These are phyloP conservation scores for Globisporangium middletonii DNA, from an alignment of 352 stramenopile genomes.

Conservation along the genomic window DNA sequence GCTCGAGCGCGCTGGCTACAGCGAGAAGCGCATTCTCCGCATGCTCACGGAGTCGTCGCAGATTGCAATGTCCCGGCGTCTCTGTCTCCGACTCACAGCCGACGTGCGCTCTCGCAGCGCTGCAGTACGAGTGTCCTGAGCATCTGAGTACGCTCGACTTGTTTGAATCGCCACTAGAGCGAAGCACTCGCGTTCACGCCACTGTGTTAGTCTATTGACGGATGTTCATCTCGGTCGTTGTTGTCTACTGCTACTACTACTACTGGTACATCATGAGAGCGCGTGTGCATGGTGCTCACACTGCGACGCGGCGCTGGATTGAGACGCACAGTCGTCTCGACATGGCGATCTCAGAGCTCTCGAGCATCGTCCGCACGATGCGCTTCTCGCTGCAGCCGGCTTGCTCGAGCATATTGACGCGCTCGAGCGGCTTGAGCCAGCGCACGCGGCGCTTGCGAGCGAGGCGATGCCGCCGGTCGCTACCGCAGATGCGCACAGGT, in stretches of 20 bases:
- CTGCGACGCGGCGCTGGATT: conserved; percentile 5
- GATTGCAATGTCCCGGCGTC: conserved; percentile 40
- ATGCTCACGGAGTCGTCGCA: conserved; percentile 51
- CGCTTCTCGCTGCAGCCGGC: conserved; percentile 33
- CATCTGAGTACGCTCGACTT: no score
- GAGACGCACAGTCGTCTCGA: conserved; percentile 24
- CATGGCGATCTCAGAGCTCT: conserved; percentile 47
- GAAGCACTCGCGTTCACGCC: not conserved
- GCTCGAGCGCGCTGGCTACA: conserved; percentile 24
- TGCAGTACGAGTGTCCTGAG: not conserved
- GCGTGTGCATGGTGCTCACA: not conserved
- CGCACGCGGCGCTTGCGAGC: conserved; percentile 16
- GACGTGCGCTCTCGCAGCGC: not conserved
- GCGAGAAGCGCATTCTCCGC: conserved; percentile 40
- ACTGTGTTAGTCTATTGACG: not conserved
- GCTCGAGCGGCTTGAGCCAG: conserved; percentile 29
- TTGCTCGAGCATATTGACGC: conserved; percentile 21
- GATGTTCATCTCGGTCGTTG: not conserved
- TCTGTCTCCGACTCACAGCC: conserved; percentile 8
- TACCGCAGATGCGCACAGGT: not conserved
- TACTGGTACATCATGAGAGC: no score
- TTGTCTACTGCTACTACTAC: not conserved
- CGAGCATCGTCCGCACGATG: conserved; percentile 55
- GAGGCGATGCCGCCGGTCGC: conserved; percentile 3
- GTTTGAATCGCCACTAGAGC: not conserved